Base-by-base conservation (phyloP, 2,329 filamentous ascomycete species). In the Phialophora expanda region DNA sequence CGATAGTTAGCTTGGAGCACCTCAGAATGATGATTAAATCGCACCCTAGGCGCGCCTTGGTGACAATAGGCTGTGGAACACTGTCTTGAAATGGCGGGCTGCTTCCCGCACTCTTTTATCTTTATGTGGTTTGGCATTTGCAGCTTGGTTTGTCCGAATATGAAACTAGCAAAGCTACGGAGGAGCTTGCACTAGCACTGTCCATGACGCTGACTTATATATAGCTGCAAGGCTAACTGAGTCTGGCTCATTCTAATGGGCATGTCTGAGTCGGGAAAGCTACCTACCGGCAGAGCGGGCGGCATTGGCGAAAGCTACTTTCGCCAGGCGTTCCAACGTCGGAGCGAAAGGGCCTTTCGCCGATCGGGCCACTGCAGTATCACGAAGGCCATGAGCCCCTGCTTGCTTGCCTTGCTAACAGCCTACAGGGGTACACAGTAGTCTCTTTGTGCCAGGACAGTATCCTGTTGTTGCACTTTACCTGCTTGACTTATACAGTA, bases 211-310 rank as follows among this genome's bases (percentile, higher is more conserved):
- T 22, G 46, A n/a, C 48, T 61, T 38, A 54, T 34, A 61, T 53
- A 44, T 61, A 61, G 58, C 58, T 61, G 58, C 58, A 61, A 61
- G 58, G 58, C 58, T 61, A 61, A 53, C 26, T 7, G 4, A 41
- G n/a, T 44, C 22, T 30, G 44, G 17, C 26, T 28, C 30, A 30
- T 32, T 22, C 26, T 8, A 59, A 26, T 32, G 56, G 48, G 22
- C 7, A 17, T 26, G 17, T 32, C 24, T 30, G 53, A 11, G 28
- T 6, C 24, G 28, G 53, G 53, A 32, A 17, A 30, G 17, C 11
- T 9, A 32, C 4, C 3, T 6, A 26, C 28, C n/a, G 30, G n/a
- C 28, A 12, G 12, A 56, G 53, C 26, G 8, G 50, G 34, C 9
- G 32, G 32, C 32, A 44, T 44, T n/a, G 38, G 38, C 38, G 38